A percentile compares a stretch with the other conserved stretches of the same genome.
phyloP scores from a whole-genome alignment of 345 rosid species.

The Eucalyptus victrix region DNA sequence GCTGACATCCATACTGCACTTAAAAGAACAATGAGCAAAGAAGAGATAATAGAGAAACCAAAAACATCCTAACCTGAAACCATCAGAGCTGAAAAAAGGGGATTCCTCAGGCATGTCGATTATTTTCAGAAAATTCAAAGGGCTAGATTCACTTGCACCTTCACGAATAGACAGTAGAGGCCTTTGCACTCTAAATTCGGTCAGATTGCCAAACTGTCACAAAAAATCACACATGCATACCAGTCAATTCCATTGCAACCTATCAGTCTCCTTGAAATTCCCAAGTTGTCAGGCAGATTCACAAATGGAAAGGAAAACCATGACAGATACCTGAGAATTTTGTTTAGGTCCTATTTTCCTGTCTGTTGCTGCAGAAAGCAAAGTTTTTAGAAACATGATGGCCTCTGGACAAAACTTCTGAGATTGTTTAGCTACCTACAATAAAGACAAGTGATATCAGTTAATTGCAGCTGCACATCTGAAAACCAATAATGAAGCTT shows the following conservation, averaged over 20 bases:
- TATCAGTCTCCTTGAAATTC: background rate
- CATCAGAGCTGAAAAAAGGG: constrained; percentile 56
- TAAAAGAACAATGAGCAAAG: background rate
- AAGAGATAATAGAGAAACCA: background rate
- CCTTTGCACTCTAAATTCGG: constrained; percentile 45
- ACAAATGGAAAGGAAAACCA: background rate
- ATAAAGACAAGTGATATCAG: background rate
- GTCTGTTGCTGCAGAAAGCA: constrained; percentile 49
- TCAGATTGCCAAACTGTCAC: constrained; percentile 50
- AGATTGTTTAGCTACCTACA: constrained; percentile 59
- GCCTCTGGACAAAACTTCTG: constrained; percentile 84
- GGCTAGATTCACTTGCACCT: too few species aligned
- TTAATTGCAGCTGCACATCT: background rate
- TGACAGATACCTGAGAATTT: constrained; percentile 43
- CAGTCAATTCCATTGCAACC: background rate
- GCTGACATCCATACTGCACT: background rate
- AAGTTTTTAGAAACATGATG: constrained; percentile 44
- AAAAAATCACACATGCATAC: background rate
- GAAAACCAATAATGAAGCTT: background rate
- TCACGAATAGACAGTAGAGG: constrained; percentile 9
- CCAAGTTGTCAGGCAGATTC: background rate
- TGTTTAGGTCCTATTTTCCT: constrained; percentile 18
- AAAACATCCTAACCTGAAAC: constrained; percentile 43
- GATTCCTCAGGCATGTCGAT: constrained; percentile 12
- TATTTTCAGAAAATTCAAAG: too few species aligned